These are phyloP conservation scores for Diaporthe vaccinii DNA, from an alignment of 2,329 filamentous ascomycete genomes.

Conservation along the genomic window DNA sequence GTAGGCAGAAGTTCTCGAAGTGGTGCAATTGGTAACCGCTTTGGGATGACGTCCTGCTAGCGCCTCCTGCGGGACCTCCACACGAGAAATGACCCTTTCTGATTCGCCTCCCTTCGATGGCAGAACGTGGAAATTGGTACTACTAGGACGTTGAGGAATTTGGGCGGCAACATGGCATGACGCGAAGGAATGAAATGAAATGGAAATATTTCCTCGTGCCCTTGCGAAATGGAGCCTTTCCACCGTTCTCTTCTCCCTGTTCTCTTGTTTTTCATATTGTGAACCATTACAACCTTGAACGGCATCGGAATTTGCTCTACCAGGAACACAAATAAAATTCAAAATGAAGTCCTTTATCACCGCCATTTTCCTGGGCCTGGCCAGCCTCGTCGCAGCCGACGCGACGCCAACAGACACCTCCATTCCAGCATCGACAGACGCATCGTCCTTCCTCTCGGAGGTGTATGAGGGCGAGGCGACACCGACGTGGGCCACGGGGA, in stretches of 20 bases:
- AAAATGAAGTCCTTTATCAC: constrained; percentile 19
- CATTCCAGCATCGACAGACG: constrained; percentile 35
- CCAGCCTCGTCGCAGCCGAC: constrained; percentile 30
- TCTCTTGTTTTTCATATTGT: background rate
- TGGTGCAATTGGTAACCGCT: background rate
- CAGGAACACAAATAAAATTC: background rate
- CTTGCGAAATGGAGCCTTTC: background rate
- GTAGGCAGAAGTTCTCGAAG: constrained; percentile 22
- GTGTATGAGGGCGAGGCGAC: constrained; percentile 30
- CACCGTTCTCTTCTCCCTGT: background rate
- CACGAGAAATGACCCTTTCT: background rate
- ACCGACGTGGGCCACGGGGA: constrained; percentile 44
- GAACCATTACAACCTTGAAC: background rate
- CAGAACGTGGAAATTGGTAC: constrained; percentile 14
- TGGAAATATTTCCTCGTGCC: constrained; percentile 1
- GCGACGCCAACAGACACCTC: constrained; percentile 20
- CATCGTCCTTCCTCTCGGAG: constrained; percentile 18
- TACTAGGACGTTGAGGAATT: background rate
- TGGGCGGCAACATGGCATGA: constrained; percentile 9
- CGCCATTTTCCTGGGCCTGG: constrained; percentile 23
- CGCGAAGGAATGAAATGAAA: constrained; percentile 27
- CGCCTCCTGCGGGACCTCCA: constrained; percentile 7
- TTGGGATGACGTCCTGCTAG: constrained; percentile 13
- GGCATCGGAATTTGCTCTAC: background rate
- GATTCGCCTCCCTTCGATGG: constrained; percentile 26